Evolutionary conservation across 2,329 filamentous ascomycete species (phyloP), one percentile per base, ranked within the genome.

Genomic region (Ophiostoma montium): DNA sequence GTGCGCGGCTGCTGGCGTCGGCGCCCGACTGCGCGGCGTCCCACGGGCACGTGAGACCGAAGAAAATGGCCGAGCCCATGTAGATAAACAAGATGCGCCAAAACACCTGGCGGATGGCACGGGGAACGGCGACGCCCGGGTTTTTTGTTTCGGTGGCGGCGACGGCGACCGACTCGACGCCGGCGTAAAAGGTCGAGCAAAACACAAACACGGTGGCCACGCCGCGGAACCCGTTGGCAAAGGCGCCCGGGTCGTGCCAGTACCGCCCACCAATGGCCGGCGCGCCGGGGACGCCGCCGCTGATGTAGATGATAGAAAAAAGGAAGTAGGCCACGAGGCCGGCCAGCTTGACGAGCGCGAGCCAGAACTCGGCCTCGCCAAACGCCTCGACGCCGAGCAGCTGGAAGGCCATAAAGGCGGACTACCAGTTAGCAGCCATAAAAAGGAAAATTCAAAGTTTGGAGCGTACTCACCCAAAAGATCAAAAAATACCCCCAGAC

Each of bases 331-430:
- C 82, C 2, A 83, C 66, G 1, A 88, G 66, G 1, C 82, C 81
- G 3, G 80, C 61, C 5, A 88, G 72, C 60, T 89, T 89, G 59
- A 87, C 65, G 15, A 82, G 70, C 1, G 83, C 80, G 50, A 88
- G 74, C 82, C 83, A 88, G 59, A 88, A 87, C 59, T 90, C 85
- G 10, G 82, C 78, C 60, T 89, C 84, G 13, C 84, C 84, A 60
- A 87, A 89, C 3, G 80, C 77, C 56, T 80, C 76, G 1, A 88
- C 80, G 1, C 82, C 82, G 1, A 87, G 67, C 32, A 87, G 70
- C 57, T 87, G 84, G 51, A 87, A 78, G 0, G 66, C 70, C 1
- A 81, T 69, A 54, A 88, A 84, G 0, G 78, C 65, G n/a, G 61
- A 63, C 68, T 68, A 30, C 19, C 27, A 7, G 36, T 48, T 43